Evolutionary conservation across 805 yeast species (phyloP), one percentile per base, ranked within the genome.

Genomic region (Cyberlindnera galapagoensis): DNA sequence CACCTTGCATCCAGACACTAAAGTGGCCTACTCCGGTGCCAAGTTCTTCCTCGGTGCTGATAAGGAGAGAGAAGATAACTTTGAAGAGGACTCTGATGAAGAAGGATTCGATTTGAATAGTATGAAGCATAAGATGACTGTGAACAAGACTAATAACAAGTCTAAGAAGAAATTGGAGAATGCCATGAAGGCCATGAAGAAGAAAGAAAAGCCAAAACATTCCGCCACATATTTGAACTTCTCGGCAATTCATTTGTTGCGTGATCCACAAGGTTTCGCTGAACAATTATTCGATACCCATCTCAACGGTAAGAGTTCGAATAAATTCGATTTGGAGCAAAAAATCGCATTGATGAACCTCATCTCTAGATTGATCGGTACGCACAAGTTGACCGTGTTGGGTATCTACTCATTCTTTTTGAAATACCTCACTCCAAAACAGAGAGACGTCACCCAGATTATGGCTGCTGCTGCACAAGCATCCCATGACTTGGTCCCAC

Each of bases 191-290:
- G 53, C 71, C 5, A 56, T 80, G 36, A 80, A 81, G 57, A 80
- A 79, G 62, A 79, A 80, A 58, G 67, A 65, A 28, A 65, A 65
- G 27, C 64, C 75, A 19, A 75, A 69, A 39, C 67, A 69, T 35
- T 68, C 75, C 11, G 71, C 79, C 9, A 73, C 83, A 0, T 87
- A 76, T 46, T 69, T 92, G 48, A 92, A 92, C 54, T 92, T 92
- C 62, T 80, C 94, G 31, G 99, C 98, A 21, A 79, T 92, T 34
- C 99, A 92, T 59, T 62, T 92, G 36, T 68, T 92, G 34, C 75
- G 97, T 56, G 98, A 92, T 55, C 98, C 99, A 8, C 99, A 92
- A 57, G 95, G 95, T 5, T 92, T 92, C 61, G 95, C 97, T 7
- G 98, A 92, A 44, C 72, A 67, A 38, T 63, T 92, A 35, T 92